Percentiles rank a stretch among this genome's conserved stretches.
Conservation (phyloP, 2,329 filamentous ascomycete genomes). For the Alternaria postmessia region DNA sequence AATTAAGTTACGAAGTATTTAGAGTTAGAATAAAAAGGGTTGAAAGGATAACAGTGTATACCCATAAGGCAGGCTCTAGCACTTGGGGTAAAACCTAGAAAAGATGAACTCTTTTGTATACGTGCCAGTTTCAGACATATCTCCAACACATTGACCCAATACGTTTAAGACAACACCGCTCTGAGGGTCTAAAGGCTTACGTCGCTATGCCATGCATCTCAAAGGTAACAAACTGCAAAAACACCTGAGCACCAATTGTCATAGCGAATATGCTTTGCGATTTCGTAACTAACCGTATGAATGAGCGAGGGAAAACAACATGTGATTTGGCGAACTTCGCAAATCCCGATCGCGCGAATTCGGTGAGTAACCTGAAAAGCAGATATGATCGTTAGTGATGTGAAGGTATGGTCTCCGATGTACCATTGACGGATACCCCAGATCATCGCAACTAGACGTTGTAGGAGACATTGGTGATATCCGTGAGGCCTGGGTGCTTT, state of each 20-base stretch:
- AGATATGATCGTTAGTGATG: not conserved
- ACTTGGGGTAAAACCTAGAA: too few relatives aligned
- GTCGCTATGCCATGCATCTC: not conserved
- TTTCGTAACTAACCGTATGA: not conserved
- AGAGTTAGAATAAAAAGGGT: too few relatives aligned
- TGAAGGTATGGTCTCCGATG: not conserved
- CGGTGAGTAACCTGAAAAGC: not conserved
- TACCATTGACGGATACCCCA: not conserved
- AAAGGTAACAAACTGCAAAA: not conserved
- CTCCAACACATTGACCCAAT: not conserved
- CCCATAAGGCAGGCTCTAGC: too few relatives aligned
- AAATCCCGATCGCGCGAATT: not conserved
- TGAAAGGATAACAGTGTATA: too few relatives aligned
- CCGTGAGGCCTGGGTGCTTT: not conserved
- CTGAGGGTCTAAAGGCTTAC: not conserved
- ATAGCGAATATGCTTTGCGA: not conserved
- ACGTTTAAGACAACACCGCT: not conserved
- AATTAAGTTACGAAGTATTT: too few relatives aligned
- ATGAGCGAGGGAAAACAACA: not conserved
- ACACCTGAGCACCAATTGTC: not conserved
- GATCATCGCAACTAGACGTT: not conserved
- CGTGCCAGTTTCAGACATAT: not conserved
- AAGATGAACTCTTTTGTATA: too few relatives aligned
- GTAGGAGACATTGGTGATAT: not conserved
- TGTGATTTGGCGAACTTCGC: not conserved